Conservation (phyloP, 2,329 filamentous ascomycete genomes). For the Hortaea werneckii region DNA sequence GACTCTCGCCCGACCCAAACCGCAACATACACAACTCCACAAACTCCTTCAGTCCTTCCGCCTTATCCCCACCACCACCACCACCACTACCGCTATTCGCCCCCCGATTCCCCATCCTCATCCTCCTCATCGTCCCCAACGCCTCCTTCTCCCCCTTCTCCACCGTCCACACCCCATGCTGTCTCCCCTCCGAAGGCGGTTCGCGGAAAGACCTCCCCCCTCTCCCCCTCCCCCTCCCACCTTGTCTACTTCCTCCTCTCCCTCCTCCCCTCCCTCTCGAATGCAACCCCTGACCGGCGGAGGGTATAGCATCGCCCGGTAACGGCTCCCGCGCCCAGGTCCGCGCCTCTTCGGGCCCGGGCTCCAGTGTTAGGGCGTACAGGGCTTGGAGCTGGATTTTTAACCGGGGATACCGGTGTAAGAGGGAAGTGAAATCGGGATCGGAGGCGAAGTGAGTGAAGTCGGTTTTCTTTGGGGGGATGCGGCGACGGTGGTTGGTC, state of each 20-base stretch:
- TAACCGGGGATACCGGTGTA: constrained; percentile 25
- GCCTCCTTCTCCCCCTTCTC: constrained; percentile 28
- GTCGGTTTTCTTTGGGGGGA: constrained; percentile 12
- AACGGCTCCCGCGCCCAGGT: constrained; percentile 18
- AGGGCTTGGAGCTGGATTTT: constrained; percentile 24
- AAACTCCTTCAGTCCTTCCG: constrained; percentile 34
- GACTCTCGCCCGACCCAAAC: constrained; percentile 18
- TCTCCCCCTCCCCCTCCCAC: constrained; percentile 8
- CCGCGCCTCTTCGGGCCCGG: constrained; percentile 20
- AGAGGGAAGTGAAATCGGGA: constrained; percentile 21
- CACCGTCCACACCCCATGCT: constrained; percentile 26
- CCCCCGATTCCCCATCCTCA: constrained; percentile 14
- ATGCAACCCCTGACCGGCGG: background rate
- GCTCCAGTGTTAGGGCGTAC: constrained; percentile 27
- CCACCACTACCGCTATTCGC: background rate
- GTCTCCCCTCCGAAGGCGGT: too few relatives aligned
- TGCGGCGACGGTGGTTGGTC: constrained; percentile 11
- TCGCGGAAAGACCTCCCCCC: too few relatives aligned
- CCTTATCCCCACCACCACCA: constrained; percentile 21
- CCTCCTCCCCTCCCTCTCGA: constrained; percentile 6
- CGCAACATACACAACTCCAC: constrained; percentile 34
- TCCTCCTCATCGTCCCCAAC: constrained; percentile 16
- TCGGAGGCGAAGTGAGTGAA: constrained; percentile 24
- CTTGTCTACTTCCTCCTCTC: constrained; percentile 9
- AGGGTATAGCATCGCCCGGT: constrained; percentile 5